Conservation (phyloP, 768 basidiomycete species). For the Lentinula aciculospora region DNA sequence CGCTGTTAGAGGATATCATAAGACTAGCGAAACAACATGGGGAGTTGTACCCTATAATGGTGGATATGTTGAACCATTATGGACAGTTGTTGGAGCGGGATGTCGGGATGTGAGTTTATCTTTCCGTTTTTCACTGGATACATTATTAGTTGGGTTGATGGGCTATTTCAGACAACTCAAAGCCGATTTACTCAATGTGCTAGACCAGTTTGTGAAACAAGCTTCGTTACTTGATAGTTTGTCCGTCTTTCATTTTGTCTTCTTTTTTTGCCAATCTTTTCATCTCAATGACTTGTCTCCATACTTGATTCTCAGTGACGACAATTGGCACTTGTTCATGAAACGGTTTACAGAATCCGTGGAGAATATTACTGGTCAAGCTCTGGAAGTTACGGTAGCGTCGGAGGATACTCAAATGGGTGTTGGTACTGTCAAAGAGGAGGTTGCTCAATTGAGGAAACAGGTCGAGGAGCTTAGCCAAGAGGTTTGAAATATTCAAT, state of each 20-base stretch:
- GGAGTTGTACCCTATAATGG: conserved; percentile 56
- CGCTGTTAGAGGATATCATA: conserved; percentile 50
- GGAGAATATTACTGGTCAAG: conserved; percentile 60
- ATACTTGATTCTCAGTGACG: conserved; percentile 53
- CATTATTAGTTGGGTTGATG: background rate
- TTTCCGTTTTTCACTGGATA: background rate
- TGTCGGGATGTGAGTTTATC: conserved; percentile 48
- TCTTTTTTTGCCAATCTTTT: background rate
- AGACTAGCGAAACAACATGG: conserved; percentile 54
- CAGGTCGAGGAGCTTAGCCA: conserved; percentile 60
- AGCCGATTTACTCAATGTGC: conserved; percentile 47
- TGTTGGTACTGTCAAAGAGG: conserved; percentile 50
- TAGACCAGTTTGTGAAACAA: conserved; percentile 65
- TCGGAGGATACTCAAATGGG: conserved; percentile 28
- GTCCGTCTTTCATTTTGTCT: conserved; percentile 37
- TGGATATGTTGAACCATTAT: conserved; percentile 56
- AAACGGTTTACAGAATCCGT: conserved; percentile 56
- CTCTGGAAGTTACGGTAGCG: conserved; percentile 45
- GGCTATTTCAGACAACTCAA: conserved; percentile 49
- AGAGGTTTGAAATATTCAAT: conserved; percentile 47
- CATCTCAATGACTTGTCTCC: conserved; percentile 7
- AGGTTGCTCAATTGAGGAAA: conserved; percentile 51
- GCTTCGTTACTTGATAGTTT: conserved; percentile 55
- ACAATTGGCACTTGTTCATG: conserved; percentile 59
- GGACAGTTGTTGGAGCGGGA: conserved; percentile 52